A percentile compares a stretch with the other conserved stretches of the same genome.
These are phyloP conservation scores for Silybum marianum DNA, from an alignment of 129 eudicot species.

Conservation along the genomic window DNA sequence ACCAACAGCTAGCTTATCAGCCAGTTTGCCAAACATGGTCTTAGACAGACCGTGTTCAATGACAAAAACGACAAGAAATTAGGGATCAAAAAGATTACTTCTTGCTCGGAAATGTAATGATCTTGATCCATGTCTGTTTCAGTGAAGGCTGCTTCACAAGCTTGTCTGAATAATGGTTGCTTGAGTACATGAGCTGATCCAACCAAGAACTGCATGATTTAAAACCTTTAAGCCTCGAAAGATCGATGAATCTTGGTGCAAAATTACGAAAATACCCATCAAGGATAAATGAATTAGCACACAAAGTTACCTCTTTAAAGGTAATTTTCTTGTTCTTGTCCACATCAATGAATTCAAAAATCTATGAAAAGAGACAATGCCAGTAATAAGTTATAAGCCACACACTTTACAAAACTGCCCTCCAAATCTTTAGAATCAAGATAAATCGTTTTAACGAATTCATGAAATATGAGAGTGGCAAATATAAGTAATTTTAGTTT, in stretches of 20 bases:
- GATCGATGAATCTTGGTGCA: not conserved
- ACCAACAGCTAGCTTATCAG: not conserved
- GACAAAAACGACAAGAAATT: not conserved
- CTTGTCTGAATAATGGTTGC: constrained; percentile 66
- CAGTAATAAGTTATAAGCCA: constrained; percentile 11
- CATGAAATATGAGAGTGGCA: not conserved
- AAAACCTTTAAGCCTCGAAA: not conserved
- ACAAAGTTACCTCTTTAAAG: constrained; percentile 60
- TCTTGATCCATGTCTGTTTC: constrained; percentile 50
- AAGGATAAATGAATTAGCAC: not conserved
- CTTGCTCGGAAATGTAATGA: constrained; percentile 54
- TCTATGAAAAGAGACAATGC: constrained; percentile 42
- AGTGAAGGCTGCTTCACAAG: constrained; percentile 76
- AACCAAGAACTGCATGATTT: constrained; percentile 68
- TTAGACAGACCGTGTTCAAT: not conserved
- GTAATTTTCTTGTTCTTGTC: constrained; percentile 64
- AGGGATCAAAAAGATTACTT: constrained; percentile 42
- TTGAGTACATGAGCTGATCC: constrained; percentile 76
- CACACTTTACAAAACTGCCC: constrained; percentile 1
- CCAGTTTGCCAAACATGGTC: not conserved
- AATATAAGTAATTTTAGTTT: constrained; percentile 15
- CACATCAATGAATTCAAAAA: constrained; percentile 78
- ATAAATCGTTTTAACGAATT: not conserved
- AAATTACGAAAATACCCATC: constrained; percentile 6
- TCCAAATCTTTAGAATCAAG: not conserved